Conservation (phyloP, 1,284 basidiomycete species). For the Phylloporus gajari region DNA sequence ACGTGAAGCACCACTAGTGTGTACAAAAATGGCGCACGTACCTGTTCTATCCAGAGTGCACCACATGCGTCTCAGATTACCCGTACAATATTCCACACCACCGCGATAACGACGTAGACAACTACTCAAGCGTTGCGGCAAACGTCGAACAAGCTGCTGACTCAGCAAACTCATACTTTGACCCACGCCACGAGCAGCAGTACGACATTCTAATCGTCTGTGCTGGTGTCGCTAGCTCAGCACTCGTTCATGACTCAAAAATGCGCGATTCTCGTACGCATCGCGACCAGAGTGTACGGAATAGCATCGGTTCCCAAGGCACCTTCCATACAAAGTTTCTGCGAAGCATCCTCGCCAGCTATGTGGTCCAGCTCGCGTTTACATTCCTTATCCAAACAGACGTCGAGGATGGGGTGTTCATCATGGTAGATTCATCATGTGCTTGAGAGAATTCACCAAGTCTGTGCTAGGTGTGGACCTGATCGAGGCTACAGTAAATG, state of each 20-base stretch:
- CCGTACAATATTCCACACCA: too few species aligned
- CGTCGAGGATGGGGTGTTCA: slow-evolving; percentile 88
- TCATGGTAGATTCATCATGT: slow-evolving; percentile 92
- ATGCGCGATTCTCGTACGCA: slow-evolving; percentile 70
- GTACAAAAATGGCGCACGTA: too few species aligned
- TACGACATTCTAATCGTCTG: slow-evolving; percentile 91
- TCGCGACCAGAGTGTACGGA: slow-evolving; percentile 77
- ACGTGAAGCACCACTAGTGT: too few species aligned
- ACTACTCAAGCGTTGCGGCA: too few species aligned
- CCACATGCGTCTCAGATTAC: too few species aligned
- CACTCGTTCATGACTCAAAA: slow-evolving; percentile 72
- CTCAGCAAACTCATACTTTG: slow-evolving; percentile 21
- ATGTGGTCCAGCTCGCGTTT: too few species aligned
- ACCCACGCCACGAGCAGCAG: slow-evolving; percentile 22
- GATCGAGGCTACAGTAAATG: slow-evolving; percentile 85
- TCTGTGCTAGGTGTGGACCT: slow-evolving; percentile 73
- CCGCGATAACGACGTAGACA: too few species aligned
- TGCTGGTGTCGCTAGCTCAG: slow-evolving; percentile 86
- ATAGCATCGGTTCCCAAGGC: too few species aligned
- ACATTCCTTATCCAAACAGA: slow-evolving; percentile 88
- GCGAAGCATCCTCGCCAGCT: too few species aligned
- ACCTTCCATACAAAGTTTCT: too few species aligned
- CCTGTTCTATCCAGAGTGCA: too few species aligned
- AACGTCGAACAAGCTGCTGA: slow-evolving; percentile 31
- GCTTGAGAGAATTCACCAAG: slow-evolving; percentile 75